These are phyloP conservation scores for Hemileia vastatrix DNA, from an alignment of 1,284 basidiomycete species.

Conservation along the genomic window DNA sequence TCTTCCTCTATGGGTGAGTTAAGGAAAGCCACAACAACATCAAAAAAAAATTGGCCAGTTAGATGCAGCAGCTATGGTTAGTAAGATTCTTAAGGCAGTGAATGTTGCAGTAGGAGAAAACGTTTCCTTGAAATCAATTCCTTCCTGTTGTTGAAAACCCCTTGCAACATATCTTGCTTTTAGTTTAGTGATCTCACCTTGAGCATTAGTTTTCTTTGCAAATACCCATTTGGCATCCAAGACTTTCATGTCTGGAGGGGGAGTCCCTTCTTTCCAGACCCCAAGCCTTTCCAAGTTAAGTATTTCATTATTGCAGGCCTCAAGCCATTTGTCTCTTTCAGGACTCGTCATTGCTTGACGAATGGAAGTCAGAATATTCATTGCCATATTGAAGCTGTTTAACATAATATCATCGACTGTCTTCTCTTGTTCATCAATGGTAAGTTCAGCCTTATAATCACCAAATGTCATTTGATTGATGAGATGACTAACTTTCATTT, in stretches of 20 bases:
- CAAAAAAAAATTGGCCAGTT: conserved; percentile 1
- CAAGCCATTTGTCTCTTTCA: background rate
- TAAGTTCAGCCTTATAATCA: no score
- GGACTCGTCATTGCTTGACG: background rate
- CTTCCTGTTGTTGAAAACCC: background rate
- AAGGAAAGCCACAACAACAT: background rate
- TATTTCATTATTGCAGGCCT: background rate
- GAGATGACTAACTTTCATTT: no score
- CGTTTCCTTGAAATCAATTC: conserved; percentile 1
- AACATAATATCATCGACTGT: background rate
- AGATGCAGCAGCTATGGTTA: background rate
- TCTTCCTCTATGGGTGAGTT: conserved; percentile 6
- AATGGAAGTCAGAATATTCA: background rate
- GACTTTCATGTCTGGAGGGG: background rate
- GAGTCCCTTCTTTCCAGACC: background rate
- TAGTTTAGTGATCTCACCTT: background rate
- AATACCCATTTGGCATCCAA: background rate
- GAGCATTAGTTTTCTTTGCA: background rate
- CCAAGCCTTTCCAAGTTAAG: background rate
- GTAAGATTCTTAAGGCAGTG: background rate
- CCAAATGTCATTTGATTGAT: no score
- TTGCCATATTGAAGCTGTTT: background rate
- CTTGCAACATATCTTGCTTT: background rate
- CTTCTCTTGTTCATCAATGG: background rate
- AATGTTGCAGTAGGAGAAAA: background rate